A percentile compares a stretch with the other conserved stretches of the same genome.
Evolutionary conservation across 1,284 basidiomycete species (phyloP).

Genomic region (Gymnopus androsaceus): DNA sequence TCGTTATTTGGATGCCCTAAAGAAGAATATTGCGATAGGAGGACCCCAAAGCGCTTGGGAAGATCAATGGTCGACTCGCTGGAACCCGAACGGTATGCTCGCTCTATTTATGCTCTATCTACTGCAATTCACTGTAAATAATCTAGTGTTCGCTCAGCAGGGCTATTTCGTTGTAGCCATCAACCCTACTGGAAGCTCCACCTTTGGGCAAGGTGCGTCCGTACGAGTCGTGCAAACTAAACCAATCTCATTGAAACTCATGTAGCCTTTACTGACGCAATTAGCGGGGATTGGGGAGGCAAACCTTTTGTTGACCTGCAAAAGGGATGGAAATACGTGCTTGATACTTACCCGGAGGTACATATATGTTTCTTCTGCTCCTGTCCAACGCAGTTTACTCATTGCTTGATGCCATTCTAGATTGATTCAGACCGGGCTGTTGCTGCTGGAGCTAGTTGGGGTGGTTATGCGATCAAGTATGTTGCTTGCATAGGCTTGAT

Average conservation of each 20-base stretch:
- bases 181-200: conserved; percentile 88
- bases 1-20: neutral
- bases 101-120: neutral
- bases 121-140: neutral
- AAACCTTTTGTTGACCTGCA: conserved; percentile 83
- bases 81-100: conserved; percentile 78
- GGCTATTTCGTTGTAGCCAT: conserved; percentile 85
- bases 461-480: conserved; percentile 84
- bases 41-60: conserved; percentile 82
- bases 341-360: conserved; percentile 75
- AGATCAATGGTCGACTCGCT: conserved; percentile 82
- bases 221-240: neutral
- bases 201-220: conserved; percentile 76
- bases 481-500: conserved; percentile 20
- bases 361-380: neutral
- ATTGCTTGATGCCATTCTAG: conserved; percentile 35
- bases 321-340: conserved; percentile 73
- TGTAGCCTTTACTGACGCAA: conserved; percentile 79
- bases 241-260: neutral
- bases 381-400: neutral
- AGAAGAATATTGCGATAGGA: too few species aligned
- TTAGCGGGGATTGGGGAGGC: conserved; percentile 81
- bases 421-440: conserved; percentile 82
- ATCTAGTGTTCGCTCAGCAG: conserved; percentile 72
- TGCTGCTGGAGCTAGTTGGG: conserved; percentile 81